These are phyloP conservation scores for Selenicereus undatus DNA, from an alignment of 148 eudicot species.

Conservation along the genomic window DNA sequence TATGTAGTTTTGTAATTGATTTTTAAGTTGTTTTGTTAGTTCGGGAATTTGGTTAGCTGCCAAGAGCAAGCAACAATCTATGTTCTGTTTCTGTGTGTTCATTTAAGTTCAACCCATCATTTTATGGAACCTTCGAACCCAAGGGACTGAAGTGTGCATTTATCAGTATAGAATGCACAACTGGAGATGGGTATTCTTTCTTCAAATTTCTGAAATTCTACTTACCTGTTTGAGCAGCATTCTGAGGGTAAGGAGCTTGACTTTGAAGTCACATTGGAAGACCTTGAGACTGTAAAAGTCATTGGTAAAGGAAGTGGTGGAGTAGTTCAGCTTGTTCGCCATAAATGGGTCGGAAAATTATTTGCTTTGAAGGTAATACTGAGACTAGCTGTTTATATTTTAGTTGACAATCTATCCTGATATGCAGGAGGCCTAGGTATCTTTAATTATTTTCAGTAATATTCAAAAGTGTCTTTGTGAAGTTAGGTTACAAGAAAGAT, in stretches of 20 bases:
- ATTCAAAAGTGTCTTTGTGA: background rate
- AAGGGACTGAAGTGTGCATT: background rate
- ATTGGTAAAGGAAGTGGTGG: constrained; percentile 99
- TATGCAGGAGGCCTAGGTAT: background rate
- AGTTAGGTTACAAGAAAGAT: background rate
- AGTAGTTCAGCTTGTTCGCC: constrained; percentile 97
- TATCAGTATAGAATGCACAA: constrained; percentile 1
- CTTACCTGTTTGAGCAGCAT: constrained; percentile 41
- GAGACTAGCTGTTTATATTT: background rate
- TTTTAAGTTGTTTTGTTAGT: background rate
- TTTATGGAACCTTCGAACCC: background rate
- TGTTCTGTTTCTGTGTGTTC: background rate
- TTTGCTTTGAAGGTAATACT: constrained; percentile 87
- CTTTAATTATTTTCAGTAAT: background rate
- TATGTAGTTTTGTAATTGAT: background rate
- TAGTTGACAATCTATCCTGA: background rate
- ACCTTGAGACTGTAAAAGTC: constrained; percentile 93
- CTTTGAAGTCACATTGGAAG: constrained; percentile 83
- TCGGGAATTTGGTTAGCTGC: background rate
- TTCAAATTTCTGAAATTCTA: constrained; percentile 9
- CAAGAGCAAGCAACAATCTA: background rate
- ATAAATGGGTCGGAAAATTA: constrained; percentile 85
- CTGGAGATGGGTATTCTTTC: background rate
- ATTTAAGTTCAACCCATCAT: background rate
- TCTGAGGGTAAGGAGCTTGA: constrained; percentile 74